A percentile compares a stretch with the other conserved stretches of the same genome.
Conservation (phyloP, 2,329 filamentous ascomycete genomes). For the Phyllosticta citriasiana region DNA sequence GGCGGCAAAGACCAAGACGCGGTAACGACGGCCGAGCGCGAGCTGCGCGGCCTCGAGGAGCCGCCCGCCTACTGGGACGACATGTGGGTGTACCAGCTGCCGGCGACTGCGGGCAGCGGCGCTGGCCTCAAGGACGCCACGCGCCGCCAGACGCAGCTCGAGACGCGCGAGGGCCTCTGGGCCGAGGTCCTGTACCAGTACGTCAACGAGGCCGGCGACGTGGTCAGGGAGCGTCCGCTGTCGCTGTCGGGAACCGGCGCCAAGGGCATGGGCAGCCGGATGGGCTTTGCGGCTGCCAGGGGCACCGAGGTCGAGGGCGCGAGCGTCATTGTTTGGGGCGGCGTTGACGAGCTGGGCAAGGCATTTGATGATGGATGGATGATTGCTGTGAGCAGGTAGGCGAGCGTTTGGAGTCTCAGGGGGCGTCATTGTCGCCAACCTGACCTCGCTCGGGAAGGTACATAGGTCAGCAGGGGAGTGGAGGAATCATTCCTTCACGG, state of each 20-base stretch:
- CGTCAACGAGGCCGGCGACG: conserved; percentile 33
- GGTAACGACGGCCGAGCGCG: not conserved
- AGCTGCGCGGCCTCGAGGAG: conserved; percentile 4
- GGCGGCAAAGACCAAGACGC: conserved; percentile 24
- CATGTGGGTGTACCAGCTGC: conserved; percentile 45
- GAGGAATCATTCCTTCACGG: too few relatives aligned
- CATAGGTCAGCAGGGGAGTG: not conserved
- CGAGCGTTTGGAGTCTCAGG: not conserved
- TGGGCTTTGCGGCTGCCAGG: conserved; percentile 27
- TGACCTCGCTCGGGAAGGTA: not conserved
- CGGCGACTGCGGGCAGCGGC: conserved; percentile 35
- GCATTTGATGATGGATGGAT: conserved; percentile 32
- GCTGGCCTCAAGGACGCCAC: conserved; percentile 43
- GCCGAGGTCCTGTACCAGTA: conserved; percentile 40
- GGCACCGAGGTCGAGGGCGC: conserved; percentile 38
- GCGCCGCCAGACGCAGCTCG: conserved; percentile 32
- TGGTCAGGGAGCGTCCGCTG: conserved; percentile 32
- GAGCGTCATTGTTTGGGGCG: conserved; percentile 45
- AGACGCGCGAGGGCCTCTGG: conserved; percentile 42
- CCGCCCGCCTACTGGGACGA: conserved; percentile 25
- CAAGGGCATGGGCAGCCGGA: conserved; percentile 32
- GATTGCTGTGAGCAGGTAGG: conserved; percentile 29
- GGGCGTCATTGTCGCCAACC: too few relatives aligned
- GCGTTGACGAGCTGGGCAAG: conserved; percentile 34
- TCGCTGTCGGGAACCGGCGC: conserved; percentile 27